Conservation (phyloP, 2,329 filamentous ascomycete species). For the Magnaporthiopsis incrustans region DNA sequence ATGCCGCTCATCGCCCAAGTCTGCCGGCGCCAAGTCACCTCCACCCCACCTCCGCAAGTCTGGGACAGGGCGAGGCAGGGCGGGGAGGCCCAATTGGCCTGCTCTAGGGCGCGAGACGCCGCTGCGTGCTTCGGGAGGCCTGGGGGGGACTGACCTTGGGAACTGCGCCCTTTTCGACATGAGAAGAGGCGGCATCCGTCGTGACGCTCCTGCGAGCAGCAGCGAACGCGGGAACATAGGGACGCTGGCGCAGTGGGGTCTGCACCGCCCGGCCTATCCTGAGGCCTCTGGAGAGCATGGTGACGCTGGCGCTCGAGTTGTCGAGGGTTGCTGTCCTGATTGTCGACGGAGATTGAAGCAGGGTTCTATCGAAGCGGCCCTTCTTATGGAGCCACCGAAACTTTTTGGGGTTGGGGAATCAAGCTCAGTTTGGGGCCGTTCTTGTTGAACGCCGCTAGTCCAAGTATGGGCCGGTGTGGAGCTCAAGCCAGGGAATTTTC, state of each 20-base stretch:
- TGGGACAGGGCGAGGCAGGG: not conserved
- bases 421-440: slow-evolving; percentile 19
- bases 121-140: not conserved
- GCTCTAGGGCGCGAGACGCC: not conserved
- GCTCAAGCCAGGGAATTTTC: not conserved
- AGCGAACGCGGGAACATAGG: slow-evolving; percentile 34
- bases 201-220: slow-evolving; percentile 70
- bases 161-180: slow-evolving; percentile 68
- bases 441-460: slow-evolving; percentile 38
- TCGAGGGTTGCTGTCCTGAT: slow-evolving; percentile 7
- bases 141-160: slow-evolving; percentile 30
- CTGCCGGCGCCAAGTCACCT: not conserved
- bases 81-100: slow-evolving; percentile 1
- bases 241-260: slow-evolving; percentile 40
- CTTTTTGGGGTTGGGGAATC: slow-evolving; percentile 10
- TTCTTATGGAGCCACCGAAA: slow-evolving; percentile 7
- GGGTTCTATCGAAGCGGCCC: not conserved
- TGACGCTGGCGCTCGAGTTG: slow-evolving; percentile 10
- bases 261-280: slow-evolving; percentile 51
- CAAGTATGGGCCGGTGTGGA: not conserved
- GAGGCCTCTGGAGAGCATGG: slow-evolving; percentile 66
- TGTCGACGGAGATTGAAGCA: slow-evolving; percentile 3
- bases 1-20: not conserved
- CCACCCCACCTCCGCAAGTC: not conserved
- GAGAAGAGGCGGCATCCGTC: slow-evolving; percentile 87